These are phyloP conservation scores for Oryza nivara DNA, from an alignment of 176 grass and related monocot species.

Conservation along the genomic window DNA sequence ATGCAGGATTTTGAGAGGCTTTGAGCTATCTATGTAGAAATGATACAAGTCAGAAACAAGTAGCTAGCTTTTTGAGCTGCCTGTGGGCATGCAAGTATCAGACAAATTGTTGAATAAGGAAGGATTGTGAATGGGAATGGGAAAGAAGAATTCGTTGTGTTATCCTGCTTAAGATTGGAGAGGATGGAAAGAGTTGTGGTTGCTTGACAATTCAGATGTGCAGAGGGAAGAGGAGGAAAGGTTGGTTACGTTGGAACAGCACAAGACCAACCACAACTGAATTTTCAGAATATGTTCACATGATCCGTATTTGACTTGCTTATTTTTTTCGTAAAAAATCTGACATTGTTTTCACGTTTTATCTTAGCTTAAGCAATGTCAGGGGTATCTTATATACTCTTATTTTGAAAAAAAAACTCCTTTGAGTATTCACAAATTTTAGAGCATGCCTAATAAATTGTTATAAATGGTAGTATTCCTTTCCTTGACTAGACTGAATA, in stretches of 20 bases:
- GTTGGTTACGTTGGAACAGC: neutral
- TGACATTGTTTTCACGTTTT: neutral
- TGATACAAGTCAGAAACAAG: neutral
- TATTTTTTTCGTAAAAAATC: neutral
- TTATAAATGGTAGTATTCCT: neutral
- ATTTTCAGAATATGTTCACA: neutral
- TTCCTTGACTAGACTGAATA: neutral
- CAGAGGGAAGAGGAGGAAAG: neutral
- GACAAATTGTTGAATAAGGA: neutral
- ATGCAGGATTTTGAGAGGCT: neutral
- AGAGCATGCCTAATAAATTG: neutral
- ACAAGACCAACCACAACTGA: neutral
- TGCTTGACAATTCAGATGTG: constrained; percentile 9
- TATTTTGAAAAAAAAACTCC: neutral
- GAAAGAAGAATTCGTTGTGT: neutral
- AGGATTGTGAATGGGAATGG: neutral
- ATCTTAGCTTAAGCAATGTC: neutral
- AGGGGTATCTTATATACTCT: neutral
- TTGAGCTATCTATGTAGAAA: neutral
- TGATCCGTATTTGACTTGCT: constrained; percentile 37
- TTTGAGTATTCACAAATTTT: neutral
- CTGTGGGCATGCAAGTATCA: neutral
- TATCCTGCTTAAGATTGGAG: neutral
- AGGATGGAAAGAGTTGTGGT: neutral
- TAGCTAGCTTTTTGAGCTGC: neutral